Evolutionary conservation across 2,329 filamentous ascomycete genomes (phyloP), one percentile per base, ranked within the genome.

Genomic region (Neopestalotiopsis sp.): DNA sequence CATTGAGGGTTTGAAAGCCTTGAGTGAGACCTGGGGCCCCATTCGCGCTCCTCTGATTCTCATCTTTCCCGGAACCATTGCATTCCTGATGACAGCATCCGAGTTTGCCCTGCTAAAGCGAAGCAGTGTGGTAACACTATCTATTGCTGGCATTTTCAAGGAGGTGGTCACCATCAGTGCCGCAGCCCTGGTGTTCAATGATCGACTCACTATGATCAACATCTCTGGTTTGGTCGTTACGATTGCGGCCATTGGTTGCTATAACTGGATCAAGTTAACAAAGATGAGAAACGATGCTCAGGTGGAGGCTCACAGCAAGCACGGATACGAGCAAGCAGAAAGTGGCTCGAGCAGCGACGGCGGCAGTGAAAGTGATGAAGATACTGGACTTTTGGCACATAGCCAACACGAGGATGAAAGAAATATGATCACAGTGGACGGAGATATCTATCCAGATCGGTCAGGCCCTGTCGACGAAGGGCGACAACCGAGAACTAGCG

Each of bases 81-180:
- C 96, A 1, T 99, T 99, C 79, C 88, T 94, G 71, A 99, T 99
- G 96, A 98, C 97, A 20, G 90, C 94, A 0, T 95, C 94, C 67
- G 96, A 99, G 81, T 99, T 98, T 79, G 95, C 96, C 66, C 88
- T 99, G 71, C 88, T 99, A 73, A 92, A 98, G 84, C 93, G 96
- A 62, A 98, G 95, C 0, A 97, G 93, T 1, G 96, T 99, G 66
- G 96, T 99, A 65, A 98, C 96, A 0, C 87, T 99, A 61, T 97
- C 93, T 65, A 98, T 99, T 74, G 97, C 95, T 71, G 96, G 96
- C 70, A 98, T 99, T 71, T 98, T 99, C 86, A 99, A 99, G 80
- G 96, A 99, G 83, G 96, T 98, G 56, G 91, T 99, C 67, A 99
- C 96, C 14, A 98, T 99, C 76, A 91, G 90, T 56, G 94, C 94